A percentile compares a stretch with the other conserved stretches of the same genome.
Conservation (phyloP, 2,329 filamentous ascomycete species). For the Diplodia sapinea region DNA sequence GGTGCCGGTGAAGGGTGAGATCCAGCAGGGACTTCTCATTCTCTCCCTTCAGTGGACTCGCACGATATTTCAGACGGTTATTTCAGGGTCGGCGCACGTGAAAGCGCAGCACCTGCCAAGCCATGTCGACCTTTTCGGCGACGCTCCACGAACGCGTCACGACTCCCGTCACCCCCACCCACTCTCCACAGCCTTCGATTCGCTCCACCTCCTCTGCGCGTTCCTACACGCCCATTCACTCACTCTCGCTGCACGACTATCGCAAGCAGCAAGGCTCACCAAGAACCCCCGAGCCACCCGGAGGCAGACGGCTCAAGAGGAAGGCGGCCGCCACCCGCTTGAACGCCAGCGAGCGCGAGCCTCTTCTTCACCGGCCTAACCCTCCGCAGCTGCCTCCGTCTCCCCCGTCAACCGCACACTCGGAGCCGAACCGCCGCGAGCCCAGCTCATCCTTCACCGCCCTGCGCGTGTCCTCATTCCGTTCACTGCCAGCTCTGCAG, state of each 20-base stretch:
- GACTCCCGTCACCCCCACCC: constrained; percentile 42
- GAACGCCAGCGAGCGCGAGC: constrained; percentile 41
- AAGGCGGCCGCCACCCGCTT: constrained; percentile 45
- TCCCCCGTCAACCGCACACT: constrained; percentile 35
- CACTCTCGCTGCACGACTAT: constrained; percentile 49
- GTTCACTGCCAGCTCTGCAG: constrained; percentile 35
- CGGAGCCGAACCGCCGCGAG: constrained; percentile 37
- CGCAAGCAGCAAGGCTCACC: constrained; percentile 47
- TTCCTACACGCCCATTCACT: constrained; percentile 35
- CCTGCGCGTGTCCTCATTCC: constrained; percentile 35
- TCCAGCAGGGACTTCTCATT: constrained; percentile 3
- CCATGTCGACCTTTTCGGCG: constrained; percentile 27
- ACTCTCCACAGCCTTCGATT: constrained; percentile 46
- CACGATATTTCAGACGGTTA: not conserved
- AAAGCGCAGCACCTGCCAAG: not conserved
- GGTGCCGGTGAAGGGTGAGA: constrained; percentile 1
- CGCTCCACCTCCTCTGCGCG: constrained; percentile 38
- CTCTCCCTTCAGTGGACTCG: not conserved
- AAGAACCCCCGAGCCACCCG: constrained; percentile 38
- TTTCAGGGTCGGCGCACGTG: constrained; percentile 2
- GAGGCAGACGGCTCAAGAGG: constrained; percentile 45
- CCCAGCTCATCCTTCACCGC: constrained; percentile 34
- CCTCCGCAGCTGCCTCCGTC: constrained; percentile 39
- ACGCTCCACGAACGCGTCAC: constrained; percentile 19
- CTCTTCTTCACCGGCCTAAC: constrained; percentile 33